phyloP scores from a whole-genome alignment of 371 early-diverging fungal species.

The Batkoa obscura region DNA sequence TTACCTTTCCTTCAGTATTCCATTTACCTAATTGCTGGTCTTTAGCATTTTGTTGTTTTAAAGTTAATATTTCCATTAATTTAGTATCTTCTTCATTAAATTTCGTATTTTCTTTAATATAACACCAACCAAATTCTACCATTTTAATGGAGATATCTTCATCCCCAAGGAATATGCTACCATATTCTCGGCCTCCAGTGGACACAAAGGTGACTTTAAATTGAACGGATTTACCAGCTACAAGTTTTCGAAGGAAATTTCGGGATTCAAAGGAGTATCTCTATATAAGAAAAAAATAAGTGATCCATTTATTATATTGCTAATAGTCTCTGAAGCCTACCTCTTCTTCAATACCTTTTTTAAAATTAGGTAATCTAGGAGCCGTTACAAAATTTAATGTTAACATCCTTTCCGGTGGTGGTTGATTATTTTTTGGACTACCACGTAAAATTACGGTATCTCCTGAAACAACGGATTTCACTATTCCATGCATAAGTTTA shows the following conservation, averaged over 20 bases:
- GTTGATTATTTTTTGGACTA: slow-evolving; percentile 48
- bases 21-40: slow-evolving; percentile 56
- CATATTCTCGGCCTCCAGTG: slow-evolving; percentile 50
- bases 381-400: slow-evolving; percentile 68
- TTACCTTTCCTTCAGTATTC: slow-evolving; percentile 31
- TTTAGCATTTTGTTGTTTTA: slow-evolving; percentile 54
- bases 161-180: slow-evolving; percentile 32
- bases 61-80: slow-evolving; percentile 30
- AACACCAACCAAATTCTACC: slow-evolving; percentile 71
- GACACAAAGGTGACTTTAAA: slow-evolving; percentile 65
- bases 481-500: slow-evolving; percentile 26
- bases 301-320: background rate
- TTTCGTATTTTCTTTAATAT: slow-evolving; percentile 35
- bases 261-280: slow-evolving; percentile 72
- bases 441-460: slow-evolving; percentile 80
- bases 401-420: slow-evolving; percentile 68
- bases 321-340: background rate
- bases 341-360: slow-evolving; percentile 60
- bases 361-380: slow-evolving; percentile 68
- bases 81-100: slow-evolving; percentile 25
- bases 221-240: slow-evolving; percentile 76
- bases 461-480: slow-evolving; percentile 77
- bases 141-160: slow-evolving; percentile 50
- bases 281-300: too few species aligned
- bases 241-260: slow-evolving; percentile 65